phyloP scores from a whole-genome alignment of 768 basidiomycete species.

The Phaffia australis region DNA sequence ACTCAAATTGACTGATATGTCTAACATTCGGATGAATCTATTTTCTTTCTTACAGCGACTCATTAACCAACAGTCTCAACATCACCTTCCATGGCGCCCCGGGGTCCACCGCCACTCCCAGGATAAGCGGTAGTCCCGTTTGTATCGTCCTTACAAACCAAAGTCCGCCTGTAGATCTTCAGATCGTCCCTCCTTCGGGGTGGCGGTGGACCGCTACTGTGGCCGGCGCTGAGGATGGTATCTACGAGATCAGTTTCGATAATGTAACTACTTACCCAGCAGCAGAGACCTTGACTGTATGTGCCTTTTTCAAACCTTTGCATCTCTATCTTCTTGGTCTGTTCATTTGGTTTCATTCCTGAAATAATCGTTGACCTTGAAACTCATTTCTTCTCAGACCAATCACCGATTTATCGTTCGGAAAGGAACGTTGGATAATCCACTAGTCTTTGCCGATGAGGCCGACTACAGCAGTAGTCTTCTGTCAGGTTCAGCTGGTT shows the following conservation, averaged over 20 bases:
- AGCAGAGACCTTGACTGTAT: conserved; percentile 48
- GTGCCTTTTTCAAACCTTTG: background rate
- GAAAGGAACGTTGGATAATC: conserved; percentile 62
- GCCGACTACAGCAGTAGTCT: conserved; percentile 56
- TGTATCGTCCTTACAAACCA: conserved; percentile 1
- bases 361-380: background rate
- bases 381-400: conserved; percentile 39
- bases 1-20: background rate
- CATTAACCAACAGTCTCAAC: conserved; percentile 52
- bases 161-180: conserved; percentile 36
- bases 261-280: conserved; percentile 44
- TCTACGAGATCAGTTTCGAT: conserved; percentile 59
- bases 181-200: conserved; percentile 47
- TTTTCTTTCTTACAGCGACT: conserved; percentile 38
- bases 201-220: conserved; percentile 72
- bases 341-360: background rate
- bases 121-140: conserved; percentile 34
- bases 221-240: conserved; percentile 64
- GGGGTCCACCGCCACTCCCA: conserved; percentile 47
- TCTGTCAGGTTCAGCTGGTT: conserved; percentile 31
- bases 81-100: conserved; percentile 60
- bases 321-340: background rate
- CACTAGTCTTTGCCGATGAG: conserved; percentile 66
- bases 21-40: background rate
- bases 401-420: conserved; percentile 67